phyloP scores from a whole-genome alignment of 2,329 filamentous ascomycete genomes.

The Penicillium corylophilum region DNA sequence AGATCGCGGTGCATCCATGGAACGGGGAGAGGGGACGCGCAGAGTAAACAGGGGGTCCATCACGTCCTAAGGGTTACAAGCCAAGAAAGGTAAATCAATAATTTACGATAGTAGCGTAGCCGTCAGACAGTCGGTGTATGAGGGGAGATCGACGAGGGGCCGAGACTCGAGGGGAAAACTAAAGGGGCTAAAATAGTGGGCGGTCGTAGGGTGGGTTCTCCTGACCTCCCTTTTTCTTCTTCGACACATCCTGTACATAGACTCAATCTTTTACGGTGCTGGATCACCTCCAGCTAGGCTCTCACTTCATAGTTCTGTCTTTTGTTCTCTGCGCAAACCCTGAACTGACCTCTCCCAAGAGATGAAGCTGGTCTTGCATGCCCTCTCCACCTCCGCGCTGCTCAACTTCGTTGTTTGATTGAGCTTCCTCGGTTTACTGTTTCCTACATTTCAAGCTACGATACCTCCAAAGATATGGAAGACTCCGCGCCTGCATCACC shows the following conservation, averaged over 20 bases:
- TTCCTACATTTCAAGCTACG: background rate
- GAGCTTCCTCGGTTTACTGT: background rate
- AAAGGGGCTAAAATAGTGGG: constrained; percentile 23
- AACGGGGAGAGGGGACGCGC: background rate
- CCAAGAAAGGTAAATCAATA: background rate
- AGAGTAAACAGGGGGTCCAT: background rate
- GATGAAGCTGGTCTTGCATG: constrained; percentile 21
- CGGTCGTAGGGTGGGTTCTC: constrained; percentile 8
- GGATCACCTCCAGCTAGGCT: constrained; percentile 17
- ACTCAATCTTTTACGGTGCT: constrained; percentile 14
- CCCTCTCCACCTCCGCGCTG: constrained; percentile 1
- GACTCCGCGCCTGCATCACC: constrained; percentile 24
- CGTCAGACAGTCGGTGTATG: constrained; percentile 27
- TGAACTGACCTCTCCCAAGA: constrained; percentile 3
- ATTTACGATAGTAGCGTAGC: constrained; percentile 11
- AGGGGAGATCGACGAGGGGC: constrained; percentile 28
- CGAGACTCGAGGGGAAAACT: constrained; percentile 24
- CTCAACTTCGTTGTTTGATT: constrained; percentile 2
- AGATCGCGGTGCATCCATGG: background rate
- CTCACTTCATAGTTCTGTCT: background rate
- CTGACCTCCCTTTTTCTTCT: constrained; percentile 19
- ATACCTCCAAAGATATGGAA: constrained; percentile 22
- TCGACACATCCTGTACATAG: background rate
- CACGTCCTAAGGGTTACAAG: background rate
- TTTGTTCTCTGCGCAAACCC: background rate